These are phyloP conservation scores for Truncatella angustata DNA, from an alignment of 2,329 filamentous ascomycete genomes.

Conservation along the genomic window DNA sequence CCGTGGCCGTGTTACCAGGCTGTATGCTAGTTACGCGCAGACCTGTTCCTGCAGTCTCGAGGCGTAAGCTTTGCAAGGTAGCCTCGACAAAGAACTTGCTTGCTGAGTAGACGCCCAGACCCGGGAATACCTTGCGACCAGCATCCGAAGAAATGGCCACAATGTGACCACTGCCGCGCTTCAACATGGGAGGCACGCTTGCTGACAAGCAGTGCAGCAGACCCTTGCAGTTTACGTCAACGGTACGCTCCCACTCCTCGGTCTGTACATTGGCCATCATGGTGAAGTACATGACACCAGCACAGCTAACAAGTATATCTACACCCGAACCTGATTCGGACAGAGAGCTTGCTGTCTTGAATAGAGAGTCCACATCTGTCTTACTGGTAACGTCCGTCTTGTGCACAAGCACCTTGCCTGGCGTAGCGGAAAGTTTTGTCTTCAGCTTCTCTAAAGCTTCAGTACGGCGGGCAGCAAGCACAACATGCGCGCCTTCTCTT, in stretches of 20 bases:
- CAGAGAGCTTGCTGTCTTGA: slow-evolving; percentile 55
- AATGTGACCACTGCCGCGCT: slow-evolving; percentile 67
- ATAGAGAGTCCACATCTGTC: slow-evolving; percentile 63
- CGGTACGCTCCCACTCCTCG: slow-evolving; percentile 78
- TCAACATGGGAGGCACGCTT: slow-evolving; percentile 69
- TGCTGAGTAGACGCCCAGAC: slow-evolving; percentile 77
- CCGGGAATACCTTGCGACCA: slow-evolving; percentile 78
- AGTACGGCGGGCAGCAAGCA: slow-evolving; percentile 67
- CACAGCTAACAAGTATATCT: slow-evolving; percentile 77
- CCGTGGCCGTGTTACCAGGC: slow-evolving; percentile 74
- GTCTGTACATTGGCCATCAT: slow-evolving; percentile 76
- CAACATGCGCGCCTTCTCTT: slow-evolving; percentile 68
- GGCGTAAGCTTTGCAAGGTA: slow-evolving; percentile 69
- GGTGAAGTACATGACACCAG: slow-evolving; percentile 86
- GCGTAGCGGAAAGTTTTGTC: slow-evolving; percentile 51
- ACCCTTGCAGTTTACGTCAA: slow-evolving; percentile 86
- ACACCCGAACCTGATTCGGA: slow-evolving; percentile 61
- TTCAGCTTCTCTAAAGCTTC: slow-evolving; percentile 69
- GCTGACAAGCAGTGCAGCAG: slow-evolving; percentile 70
- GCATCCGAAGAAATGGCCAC: slow-evolving; percentile 82
- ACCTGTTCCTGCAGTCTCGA: slow-evolving; percentile 74
- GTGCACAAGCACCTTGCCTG: slow-evolving; percentile 65
- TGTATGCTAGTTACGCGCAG: slow-evolving; percentile 73
- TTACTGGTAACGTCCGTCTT: slow-evolving; percentile 71
- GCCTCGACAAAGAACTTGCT: slow-evolving; percentile 86